phyloP scores from a whole-genome alignment of 228 moss, liverwort and hornwort species.

The Sphagnum magellanicum region DNA sequence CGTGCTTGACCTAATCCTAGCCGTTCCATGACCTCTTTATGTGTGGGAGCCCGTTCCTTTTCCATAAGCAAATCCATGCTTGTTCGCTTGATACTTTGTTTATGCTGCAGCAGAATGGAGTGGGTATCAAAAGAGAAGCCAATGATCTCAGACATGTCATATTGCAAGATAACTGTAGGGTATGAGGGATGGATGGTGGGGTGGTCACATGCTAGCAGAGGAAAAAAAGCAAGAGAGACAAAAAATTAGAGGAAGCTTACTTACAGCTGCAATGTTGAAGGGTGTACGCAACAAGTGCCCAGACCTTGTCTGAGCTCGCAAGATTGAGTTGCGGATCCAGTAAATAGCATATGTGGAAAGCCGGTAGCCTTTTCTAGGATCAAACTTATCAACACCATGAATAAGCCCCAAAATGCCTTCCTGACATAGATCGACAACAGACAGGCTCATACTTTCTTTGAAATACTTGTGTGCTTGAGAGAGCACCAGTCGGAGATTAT shows the following conservation, averaged over 20 bases:
- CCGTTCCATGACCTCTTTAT: slow-evolving; percentile 59
- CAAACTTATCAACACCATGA: slow-evolving; percentile 91
- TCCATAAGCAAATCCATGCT: slow-evolving; percentile 48
- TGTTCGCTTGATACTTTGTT: slow-evolving; percentile 70
- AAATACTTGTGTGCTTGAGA: slow-evolving; percentile 79
- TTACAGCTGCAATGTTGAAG: slow-evolving; percentile 77
- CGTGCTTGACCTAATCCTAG: slow-evolving; percentile 62
- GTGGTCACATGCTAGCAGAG: background rate
- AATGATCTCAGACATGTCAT: too few species aligned
- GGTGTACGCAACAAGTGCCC: slow-evolving; percentile 92
- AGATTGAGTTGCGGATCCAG: slow-evolving; percentile 96
- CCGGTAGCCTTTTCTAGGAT: slow-evolving; percentile 70
- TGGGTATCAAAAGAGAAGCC: too few species aligned
- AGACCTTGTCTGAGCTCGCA: slow-evolving; percentile 84
- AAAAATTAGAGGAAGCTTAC: background rate
- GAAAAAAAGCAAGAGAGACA: background rate
- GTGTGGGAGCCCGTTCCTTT: slow-evolving; percentile 60
- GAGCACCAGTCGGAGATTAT: slow-evolving; percentile 79
- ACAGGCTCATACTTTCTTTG: slow-evolving; percentile 64
- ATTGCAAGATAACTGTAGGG: background rate
- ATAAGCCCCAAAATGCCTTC: slow-evolving; percentile 86
- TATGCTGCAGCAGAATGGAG: slow-evolving; percentile 47
- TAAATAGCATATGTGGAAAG: slow-evolving; percentile 96
- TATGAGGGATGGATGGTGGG: background rate
- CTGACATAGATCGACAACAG: slow-evolving; percentile 84